Evolutionary conservation across 805 yeast species (phyloP).

Genomic region (Ogataea neopini): DNA sequence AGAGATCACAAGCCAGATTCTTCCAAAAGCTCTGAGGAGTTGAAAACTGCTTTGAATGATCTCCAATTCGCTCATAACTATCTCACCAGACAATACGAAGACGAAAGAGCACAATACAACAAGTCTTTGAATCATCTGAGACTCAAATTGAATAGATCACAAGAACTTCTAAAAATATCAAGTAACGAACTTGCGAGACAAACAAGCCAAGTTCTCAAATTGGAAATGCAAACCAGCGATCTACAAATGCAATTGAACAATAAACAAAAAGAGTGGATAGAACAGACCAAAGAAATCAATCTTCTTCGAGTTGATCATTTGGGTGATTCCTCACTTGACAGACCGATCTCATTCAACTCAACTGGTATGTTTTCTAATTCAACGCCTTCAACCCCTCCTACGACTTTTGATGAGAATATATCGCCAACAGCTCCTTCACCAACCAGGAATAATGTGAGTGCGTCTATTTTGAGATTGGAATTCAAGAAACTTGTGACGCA

Average conservation of each 20-base stretch:
- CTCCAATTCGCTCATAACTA: constrained; percentile 71
- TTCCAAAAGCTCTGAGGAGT: constrained; percentile 16
- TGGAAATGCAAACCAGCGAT: constrained; percentile 40
- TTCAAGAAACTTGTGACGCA: constrained; percentile 65
- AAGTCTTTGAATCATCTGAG: constrained; percentile 55
- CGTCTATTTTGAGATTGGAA: constrained; percentile 63
- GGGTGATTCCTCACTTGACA: constrained; percentile 32
- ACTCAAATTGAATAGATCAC: constrained; percentile 49
- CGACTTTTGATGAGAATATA: constrained; percentile 9
- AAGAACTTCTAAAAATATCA: constrained; percentile 48
- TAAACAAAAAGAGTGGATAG: constrained; percentile 43
- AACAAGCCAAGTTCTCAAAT: constrained; percentile 36
- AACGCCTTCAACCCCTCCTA: constrained; percentile 23
- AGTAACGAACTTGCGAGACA: constrained; percentile 39
- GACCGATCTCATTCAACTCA: constrained; percentile 19
- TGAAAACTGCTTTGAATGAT: constrained; percentile 60
- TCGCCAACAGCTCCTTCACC: constrained; percentile 17
- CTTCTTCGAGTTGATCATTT: constrained; percentile 45
- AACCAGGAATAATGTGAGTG: constrained; percentile 35
- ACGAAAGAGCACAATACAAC: constrained; percentile 57
- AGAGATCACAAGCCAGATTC: neutral
- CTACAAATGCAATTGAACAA: constrained; percentile 31
- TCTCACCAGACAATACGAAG: constrained; percentile 65
- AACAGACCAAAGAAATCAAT: constrained; percentile 47
- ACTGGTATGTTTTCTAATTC: constrained; percentile 2